Conservation (phyloP, 306 rosid species). For the Pterocarpus santalinus region DNA sequence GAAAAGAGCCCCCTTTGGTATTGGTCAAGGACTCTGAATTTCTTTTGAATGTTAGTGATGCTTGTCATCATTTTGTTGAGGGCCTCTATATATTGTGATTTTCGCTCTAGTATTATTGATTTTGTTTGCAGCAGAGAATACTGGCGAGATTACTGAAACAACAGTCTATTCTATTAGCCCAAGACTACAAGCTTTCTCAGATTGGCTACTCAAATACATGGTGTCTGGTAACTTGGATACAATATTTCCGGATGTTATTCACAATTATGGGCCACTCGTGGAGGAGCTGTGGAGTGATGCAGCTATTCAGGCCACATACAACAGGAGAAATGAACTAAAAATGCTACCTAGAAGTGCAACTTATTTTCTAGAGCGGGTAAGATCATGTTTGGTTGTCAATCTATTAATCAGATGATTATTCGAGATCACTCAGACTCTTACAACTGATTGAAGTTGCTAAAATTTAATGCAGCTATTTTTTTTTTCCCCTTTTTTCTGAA, state of each 20-base stretch:
- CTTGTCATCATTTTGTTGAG: too few species aligned
- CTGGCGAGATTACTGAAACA: conserved; percentile 44
- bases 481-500: background rate
- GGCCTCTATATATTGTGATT: too few species aligned
- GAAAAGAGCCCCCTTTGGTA: too few species aligned
- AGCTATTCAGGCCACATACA: conserved; percentile 82
- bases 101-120: background rate
- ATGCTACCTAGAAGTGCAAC: conserved; percentile 73
- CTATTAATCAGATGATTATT: conserved; percentile 1
- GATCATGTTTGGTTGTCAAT: conserved; percentile 41
- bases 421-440: background rate
- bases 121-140: conserved; percentile 51
- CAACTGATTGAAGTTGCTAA: background rate
- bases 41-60: too few species aligned
- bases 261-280: conserved; percentile 63
- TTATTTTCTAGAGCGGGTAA: conserved; percentile 76
- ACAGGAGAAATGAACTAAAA: conserved; percentile 71
- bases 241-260: conserved; percentile 66
- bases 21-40: too few species aligned
- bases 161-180: conserved; percentile 62
- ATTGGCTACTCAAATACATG: conserved; percentile 68
- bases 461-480: background rate
- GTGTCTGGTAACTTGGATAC: conserved; percentile 64
- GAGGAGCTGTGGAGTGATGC: conserved; percentile 79
- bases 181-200: conserved; percentile 67